Evolutionary conservation across 1,284 basidiomycete genomes (phyloP).

Genomic region (Cystobasidium sp.): DNA sequence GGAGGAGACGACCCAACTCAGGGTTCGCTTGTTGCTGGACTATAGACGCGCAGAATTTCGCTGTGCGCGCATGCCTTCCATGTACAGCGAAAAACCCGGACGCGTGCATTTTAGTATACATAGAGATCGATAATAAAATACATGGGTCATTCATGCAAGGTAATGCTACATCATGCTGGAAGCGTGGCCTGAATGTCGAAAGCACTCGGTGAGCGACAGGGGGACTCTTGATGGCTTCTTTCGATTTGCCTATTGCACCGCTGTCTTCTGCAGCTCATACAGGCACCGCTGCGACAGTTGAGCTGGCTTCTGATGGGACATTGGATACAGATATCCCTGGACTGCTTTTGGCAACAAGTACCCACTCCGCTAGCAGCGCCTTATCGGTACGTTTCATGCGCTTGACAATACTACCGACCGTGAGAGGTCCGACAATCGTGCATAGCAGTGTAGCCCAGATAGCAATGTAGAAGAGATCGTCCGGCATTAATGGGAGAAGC

Average conservation of each 20-base stretch:
- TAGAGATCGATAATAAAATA: too few relatives aligned
- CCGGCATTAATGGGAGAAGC: constrained; percentile 16
- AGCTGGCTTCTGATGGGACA: neutral
- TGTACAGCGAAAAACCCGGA: neutral
- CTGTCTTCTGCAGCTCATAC: neutral
- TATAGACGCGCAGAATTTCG: neutral
- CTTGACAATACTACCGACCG: constrained; percentile 58
- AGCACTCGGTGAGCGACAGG: neutral
- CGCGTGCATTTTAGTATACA: neutral
- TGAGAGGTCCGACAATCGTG: constrained; percentile 62
- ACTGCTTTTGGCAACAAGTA: neutral
- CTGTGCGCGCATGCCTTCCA: neutral
- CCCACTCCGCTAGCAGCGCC: constrained; percentile 35
- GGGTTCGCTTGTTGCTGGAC: constrained; percentile 3
- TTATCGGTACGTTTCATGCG: constrained; percentile 45
- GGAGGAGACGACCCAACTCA: constrained; percentile 33
- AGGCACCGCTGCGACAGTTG: too few relatives aligned
- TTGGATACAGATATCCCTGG: neutral
- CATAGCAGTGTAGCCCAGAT: constrained; percentile 64
- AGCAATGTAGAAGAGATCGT: constrained; percentile 58
- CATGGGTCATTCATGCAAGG: too few relatives aligned
- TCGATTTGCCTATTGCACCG: neutral
- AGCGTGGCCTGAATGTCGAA: neutral
- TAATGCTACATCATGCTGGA: too few relatives aligned
- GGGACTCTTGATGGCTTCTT: neutral